Evolutionary conservation across 1,139 yeast species (phyloP).

Genomic region (Pichia sp.): DNA sequence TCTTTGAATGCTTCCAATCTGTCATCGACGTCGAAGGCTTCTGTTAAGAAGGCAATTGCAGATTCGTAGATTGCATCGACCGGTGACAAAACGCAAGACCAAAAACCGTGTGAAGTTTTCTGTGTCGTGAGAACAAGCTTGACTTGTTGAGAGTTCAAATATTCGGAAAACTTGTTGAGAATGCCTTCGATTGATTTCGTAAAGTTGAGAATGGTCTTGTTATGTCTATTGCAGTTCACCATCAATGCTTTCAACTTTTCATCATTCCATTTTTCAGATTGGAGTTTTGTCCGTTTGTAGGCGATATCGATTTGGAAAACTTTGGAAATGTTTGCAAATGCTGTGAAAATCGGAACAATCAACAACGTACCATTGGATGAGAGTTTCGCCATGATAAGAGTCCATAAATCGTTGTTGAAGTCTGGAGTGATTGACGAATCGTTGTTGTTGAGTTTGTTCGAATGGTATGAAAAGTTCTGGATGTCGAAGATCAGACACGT

Average conservation of each 20-base stretch:
- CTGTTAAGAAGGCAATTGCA: slow-evolving; percentile 71
- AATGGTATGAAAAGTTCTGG: slow-evolving; percentile 51
- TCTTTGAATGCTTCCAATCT: slow-evolving; percentile 68
- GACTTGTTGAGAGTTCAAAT: slow-evolving; percentile 44
- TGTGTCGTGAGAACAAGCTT: slow-evolving; percentile 38
- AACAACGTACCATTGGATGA: slow-evolving; percentile 38
- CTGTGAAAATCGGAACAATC: slow-evolving; percentile 40
- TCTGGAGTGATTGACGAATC: slow-evolving; percentile 27
- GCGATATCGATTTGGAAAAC: slow-evolving; percentile 37
- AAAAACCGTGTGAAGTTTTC: slow-evolving; percentile 50
- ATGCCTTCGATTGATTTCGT: slow-evolving; percentile 22
- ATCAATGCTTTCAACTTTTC: slow-evolving; percentile 22
- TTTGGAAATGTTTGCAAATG: slow-evolving; percentile 45
- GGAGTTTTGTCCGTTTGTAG: slow-evolving; percentile 23
- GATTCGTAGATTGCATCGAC: slow-evolving; percentile 54
- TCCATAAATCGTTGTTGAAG: slow-evolving; percentile 49
- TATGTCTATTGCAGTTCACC: slow-evolving; percentile 27
- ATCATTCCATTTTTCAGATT: slow-evolving; percentile 13
- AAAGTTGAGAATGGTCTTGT: slow-evolving; percentile 24
- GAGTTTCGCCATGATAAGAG: slow-evolving; percentile 38
- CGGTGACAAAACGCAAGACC: slow-evolving; percentile 70
- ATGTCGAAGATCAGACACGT: slow-evolving; percentile 56
- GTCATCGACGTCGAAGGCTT: slow-evolving; percentile 73
- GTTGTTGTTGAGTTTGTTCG: slow-evolving; percentile 40
- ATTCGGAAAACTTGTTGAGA: slow-evolving; percentile 25